Conservation (phyloP, 1,284 basidiomycete species). For the Phellinidium pouzarii region DNA sequence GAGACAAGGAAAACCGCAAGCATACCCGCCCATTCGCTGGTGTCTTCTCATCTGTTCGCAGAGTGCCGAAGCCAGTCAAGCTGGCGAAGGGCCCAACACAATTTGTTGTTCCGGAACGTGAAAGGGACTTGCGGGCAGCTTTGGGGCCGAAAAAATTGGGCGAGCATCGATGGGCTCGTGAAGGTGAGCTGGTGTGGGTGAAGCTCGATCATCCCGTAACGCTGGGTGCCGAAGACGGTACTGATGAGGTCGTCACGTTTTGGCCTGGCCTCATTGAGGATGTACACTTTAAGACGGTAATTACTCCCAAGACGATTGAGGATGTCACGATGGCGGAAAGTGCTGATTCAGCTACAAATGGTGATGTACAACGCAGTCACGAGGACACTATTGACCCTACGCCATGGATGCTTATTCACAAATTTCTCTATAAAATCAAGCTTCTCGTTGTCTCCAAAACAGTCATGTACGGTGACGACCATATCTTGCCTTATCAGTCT, state of each 20-base stretch:
- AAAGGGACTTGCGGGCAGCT: constrained; percentile 50
- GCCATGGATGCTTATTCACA: constrained; percentile 55
- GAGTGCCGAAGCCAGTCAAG: constrained; percentile 37
- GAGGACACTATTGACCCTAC: constrained; percentile 19
- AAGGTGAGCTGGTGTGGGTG: constrained; percentile 72
- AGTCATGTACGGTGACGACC: constrained; percentile 41
- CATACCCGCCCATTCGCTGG: not conserved
- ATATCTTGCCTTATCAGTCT: constrained; percentile 65
- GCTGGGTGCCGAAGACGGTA: constrained; percentile 28
- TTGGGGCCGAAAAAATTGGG: constrained; percentile 29
- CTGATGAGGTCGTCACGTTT: constrained; percentile 44
- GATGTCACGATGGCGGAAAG: constrained; percentile 5
- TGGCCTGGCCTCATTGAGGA: constrained; percentile 72
- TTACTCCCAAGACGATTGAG: constrained; percentile 5
- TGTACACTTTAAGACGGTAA: constrained; percentile 38
- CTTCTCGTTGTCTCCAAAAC: constrained; percentile 49
- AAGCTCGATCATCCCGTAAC: constrained; percentile 47
- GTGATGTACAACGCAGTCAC: not conserved
- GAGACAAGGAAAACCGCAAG: not conserved
- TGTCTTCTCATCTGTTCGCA: constrained; percentile 51
- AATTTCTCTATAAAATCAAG: constrained; percentile 52
- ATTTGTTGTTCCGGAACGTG: constrained; percentile 49
- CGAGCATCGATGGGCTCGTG: constrained; percentile 52
- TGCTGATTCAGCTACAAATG: not conserved
- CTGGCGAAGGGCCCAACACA: constrained; percentile 39